Percentiles rank a stretch among this genome's conserved stretches.
These are phyloP conservation scores for Volvox carteri DNA, from an alignment of 163 green algal genomes.

Conservation along the genomic window DNA sequence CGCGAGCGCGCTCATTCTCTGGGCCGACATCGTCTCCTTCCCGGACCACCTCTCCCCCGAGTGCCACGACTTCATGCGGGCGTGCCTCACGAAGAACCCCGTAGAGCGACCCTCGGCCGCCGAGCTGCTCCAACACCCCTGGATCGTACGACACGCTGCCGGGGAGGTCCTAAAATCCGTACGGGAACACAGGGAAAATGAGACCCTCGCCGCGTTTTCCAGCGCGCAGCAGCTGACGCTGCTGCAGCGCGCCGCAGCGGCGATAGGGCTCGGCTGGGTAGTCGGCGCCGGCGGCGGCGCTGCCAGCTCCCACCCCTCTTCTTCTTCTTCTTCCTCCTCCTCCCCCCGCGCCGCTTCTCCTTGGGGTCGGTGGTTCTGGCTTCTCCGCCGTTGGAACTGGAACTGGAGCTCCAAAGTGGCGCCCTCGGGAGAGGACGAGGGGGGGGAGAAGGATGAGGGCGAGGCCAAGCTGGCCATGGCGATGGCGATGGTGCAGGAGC, in stretches of 20 bases:
- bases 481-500: slow-evolving; percentile 39
- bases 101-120: slow-evolving; percentile 80
- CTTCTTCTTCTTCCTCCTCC: background rate
- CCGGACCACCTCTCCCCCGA: slow-evolving; percentile 60
- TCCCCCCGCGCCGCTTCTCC: too few species aligned
- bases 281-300: background rate
- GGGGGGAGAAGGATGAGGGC: too few species aligned
- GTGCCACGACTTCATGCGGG: slow-evolving; percentile 35
- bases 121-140: slow-evolving; percentile 83
- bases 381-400: slow-evolving; percentile 2
- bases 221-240: background rate
- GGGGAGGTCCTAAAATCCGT: slow-evolving; percentile 54
- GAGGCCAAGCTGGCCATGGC: slow-evolving; percentile 31
- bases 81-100: slow-evolving; percentile 85
- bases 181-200: background rate
- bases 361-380: background rate
- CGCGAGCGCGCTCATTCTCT: slow-evolving; percentile 66
- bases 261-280: slow-evolving; percentile 14
- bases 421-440: background rate
- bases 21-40: slow-evolving; percentile 64
- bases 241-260: background rate
- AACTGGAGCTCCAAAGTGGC: slow-evolving; percentile 21
- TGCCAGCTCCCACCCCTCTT: background rate
- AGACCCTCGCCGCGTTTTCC: background rate
- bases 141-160: slow-evolving; percentile 73